Conservation (phyloP, 768 basidiomycete species). For the Mrakia frigida region DNA sequence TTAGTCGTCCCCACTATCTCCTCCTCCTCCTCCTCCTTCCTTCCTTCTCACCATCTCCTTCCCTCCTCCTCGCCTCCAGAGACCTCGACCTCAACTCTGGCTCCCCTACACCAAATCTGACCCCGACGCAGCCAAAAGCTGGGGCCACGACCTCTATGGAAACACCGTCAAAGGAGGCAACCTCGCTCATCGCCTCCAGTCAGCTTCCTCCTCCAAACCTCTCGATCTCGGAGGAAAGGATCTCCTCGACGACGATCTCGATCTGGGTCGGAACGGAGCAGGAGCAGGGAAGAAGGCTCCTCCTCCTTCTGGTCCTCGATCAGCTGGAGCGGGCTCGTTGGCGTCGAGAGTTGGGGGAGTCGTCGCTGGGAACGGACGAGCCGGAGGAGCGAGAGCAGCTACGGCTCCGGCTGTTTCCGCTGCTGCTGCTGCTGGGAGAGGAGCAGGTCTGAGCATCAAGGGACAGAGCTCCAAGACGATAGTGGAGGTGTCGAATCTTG, state of each 20-base stretch:
- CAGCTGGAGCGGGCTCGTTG: not conserved
- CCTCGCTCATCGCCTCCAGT: conserved; percentile 22
- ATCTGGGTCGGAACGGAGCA: conserved; percentile 3
- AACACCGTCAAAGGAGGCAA: conserved; percentile 23
- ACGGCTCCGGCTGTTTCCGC: not conserved
- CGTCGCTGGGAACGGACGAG: not conserved
- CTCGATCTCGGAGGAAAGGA: conserved; percentile 22
- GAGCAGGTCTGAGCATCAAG: conserved; percentile 9
- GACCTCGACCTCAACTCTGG: not conserved
- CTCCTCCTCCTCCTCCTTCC: not conserved
- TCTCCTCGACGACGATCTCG: conserved; percentile 19
- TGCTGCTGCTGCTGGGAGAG: not conserved
- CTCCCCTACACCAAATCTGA: conserved; percentile 13
- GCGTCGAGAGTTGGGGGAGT: not conserved
- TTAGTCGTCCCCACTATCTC: not conserved
- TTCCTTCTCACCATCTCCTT: not conserved
- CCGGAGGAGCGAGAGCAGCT: not conserved
- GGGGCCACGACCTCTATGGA: conserved; percentile 31
- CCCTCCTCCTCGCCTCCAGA: not conserved
- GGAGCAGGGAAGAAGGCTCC: not conserved
- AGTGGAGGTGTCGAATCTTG: conserved; percentile 29
- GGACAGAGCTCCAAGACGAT: conserved; percentile 22
- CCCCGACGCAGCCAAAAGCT: conserved; percentile 3
- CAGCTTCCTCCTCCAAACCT: not conserved
- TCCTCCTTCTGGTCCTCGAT: too few species aligned